Evolutionary conservation across 257 asterid species (phyloP).

Genomic region (Leonotis leonurus): DNA sequence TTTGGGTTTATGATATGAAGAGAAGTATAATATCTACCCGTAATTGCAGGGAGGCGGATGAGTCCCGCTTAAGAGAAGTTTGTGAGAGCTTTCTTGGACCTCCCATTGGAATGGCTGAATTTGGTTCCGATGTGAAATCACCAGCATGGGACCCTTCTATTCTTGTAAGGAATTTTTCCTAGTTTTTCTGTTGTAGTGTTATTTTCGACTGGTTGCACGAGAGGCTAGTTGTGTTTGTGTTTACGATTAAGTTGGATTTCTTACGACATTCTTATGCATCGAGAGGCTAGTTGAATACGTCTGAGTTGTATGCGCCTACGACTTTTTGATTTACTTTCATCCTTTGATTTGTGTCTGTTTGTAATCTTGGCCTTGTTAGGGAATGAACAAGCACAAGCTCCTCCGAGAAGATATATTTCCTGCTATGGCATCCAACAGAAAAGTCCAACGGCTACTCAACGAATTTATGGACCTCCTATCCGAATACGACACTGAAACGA

Average conservation of each 20-base stretch:
- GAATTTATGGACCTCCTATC: slow-evolving; percentile 78
- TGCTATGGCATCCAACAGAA: slow-evolving; percentile 94
- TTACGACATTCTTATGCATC: too few species aligned
- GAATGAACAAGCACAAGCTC: slow-evolving; percentile 86
- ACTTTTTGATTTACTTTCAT: too few species aligned
- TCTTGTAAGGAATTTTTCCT: slow-evolving; percentile 49
- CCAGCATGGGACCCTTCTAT: slow-evolving; percentile 76
- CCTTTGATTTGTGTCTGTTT: not conserved
- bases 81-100: slow-evolving; percentile 98
- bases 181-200: not conserved
- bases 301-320: too few species aligned
- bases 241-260: too few species aligned
- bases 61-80: slow-evolving; percentile 82
- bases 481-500: slow-evolving; percentile 48
- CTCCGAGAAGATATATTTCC: slow-evolving; percentile 94
- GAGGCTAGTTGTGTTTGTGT: too few species aligned
- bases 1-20: not conserved
- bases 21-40: not conserved
- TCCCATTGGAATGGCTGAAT: slow-evolving; percentile 74
- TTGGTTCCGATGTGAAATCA: slow-evolving; percentile 30
- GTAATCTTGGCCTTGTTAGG: slow-evolving; percentile 37
- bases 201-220: too few species aligned
- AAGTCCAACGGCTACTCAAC: slow-evolving; percentile 84
- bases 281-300: too few species aligned
- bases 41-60: slow-evolving; percentile 80